phyloP scores from a whole-genome alignment of 2,329 filamentous ascomycete species.

The Cladosporium sp. region DNA sequence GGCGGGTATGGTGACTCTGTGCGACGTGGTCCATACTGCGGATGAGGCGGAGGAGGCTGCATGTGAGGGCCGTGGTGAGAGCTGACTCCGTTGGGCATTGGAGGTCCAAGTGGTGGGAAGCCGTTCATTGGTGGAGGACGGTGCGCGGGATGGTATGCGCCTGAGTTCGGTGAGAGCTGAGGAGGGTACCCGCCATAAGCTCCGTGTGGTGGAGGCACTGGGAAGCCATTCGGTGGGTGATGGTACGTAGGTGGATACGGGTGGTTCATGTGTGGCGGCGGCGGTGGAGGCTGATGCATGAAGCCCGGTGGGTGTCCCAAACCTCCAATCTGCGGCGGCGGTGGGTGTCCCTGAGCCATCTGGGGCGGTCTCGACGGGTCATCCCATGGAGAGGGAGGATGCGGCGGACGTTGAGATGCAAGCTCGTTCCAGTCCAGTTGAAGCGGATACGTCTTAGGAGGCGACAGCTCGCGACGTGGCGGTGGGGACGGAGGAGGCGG shows the following conservation, averaged over 20 bases:
- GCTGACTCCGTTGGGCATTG: slow-evolving; percentile 32
- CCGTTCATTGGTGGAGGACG: slow-evolving; percentile 15
- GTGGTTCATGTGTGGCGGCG: slow-evolving; percentile 13
- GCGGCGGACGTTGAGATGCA: slow-evolving; percentile 12
- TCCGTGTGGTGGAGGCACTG: neutral
- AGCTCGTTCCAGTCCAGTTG: slow-evolving; percentile 22
- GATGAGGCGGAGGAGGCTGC: slow-evolving; percentile 32
- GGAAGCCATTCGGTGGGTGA: slow-evolving; percentile 24
- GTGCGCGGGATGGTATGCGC: slow-evolving; percentile 4
- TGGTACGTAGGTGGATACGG: slow-evolving; percentile 23
- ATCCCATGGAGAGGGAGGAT: slow-evolving; percentile 22
- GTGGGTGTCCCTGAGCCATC: slow-evolving; percentile 12
- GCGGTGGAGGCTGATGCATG: slow-evolving; percentile 16
- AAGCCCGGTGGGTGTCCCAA: slow-evolving; percentile 9
- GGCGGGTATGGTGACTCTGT: slow-evolving; percentile 22
- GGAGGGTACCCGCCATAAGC: slow-evolving; percentile 1
- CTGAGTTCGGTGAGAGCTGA: slow-evolving; percentile 2
- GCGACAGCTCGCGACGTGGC: slow-evolving; percentile 21
- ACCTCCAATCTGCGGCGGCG: slow-evolving; percentile 15
- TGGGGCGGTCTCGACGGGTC: slow-evolving; percentile 18
- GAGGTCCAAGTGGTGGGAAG: slow-evolving; percentile 22
- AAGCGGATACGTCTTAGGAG: slow-evolving; percentile 23
- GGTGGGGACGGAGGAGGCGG: slow-evolving; percentile 30
- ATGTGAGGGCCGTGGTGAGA: slow-evolving; percentile 29
- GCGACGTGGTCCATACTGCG: slow-evolving; percentile 22